Base-by-base conservation (phyloP, 176 grass and related monocot species). In the Saccharum officinarum region DNA sequence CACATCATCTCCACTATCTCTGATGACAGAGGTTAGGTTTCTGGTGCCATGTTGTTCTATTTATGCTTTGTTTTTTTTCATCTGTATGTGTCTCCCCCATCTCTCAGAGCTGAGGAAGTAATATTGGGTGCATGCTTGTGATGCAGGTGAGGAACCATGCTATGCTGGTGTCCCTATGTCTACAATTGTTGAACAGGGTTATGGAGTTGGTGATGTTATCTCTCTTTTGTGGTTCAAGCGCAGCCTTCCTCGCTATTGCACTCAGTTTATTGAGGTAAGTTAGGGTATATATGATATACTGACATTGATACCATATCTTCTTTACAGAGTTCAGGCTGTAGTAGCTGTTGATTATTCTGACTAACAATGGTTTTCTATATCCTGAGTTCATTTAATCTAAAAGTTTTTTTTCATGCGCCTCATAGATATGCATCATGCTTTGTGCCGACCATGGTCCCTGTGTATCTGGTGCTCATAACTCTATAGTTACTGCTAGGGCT, bases 1-100 rank as follows among this genome's bases (percentile, higher is more conserved):
- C 97, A 99, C 84, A 91, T 99, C 63, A 99, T 99, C 88, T 99
- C 97, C 86, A 99, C 97, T 23, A 99, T 99, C 76, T 99, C 97
- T 57, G 97, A 99, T 86, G 97, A 99, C 73, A 94, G 94, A 99
- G 97, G 97, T 99, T 91, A 87, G 86, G 87, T 90, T 90, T 41
- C 50, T 80, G 68, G 7, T 57, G 61, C 73, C 40, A 59, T 73
- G 15, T 67, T 65, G 5, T 89, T 71, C 75, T 82, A 16, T 60
- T 79, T 82, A 73, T 79, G 5, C 49, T 39, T 10, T 59, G 41
- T 46, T 70, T 46, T 84, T 14, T 65, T 30, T 65, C 62, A 28
- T 14, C 26, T 65, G 25, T 75, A 40, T 49, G 52, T 33, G 38
- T 33, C 45, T 36, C 68, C 25, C 46, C 44, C 30, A 15, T 22